Base-by-base conservation (phyloP, 139 green algal genomes). In the Astrephomene gubernaculifera region DNA sequence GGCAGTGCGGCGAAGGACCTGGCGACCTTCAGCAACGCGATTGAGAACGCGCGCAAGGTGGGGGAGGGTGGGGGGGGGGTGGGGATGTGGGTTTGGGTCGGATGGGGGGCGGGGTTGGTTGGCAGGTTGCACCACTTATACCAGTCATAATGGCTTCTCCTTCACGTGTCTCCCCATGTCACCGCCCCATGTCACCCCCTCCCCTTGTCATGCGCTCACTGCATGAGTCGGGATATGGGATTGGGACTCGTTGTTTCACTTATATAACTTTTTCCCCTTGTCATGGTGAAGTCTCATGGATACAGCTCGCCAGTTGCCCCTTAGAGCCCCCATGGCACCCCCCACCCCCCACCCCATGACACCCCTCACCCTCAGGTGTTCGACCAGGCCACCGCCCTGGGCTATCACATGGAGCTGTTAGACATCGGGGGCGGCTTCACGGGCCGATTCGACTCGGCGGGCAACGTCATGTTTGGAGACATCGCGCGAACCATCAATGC, bases 1-100 rank as follows among this genome's bases (percentile, higher is more conserved):
- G 97, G 97, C 82, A 94, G 83, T 53, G 96, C 92, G 33, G 92
- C 90, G 44, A 94, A 92, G 57, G 94, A 98, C 90, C 89, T 95
- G 12, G 75, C 69, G 27, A 92, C 96, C 25, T 98, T 96, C 81
- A 73, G 68, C 0, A 86, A 87, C 29, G 97, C 94, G 10, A 97
- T 98, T 71, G 79, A 79, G 27, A 91, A 82, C 25, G 87, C 87
- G 22, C 61, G 81, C 65, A 84, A 71, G 81, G 78, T 84, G 61
- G 53, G 33, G 2, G 35, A 24, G 68, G 9, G 22, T 3, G 39
- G 39, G 3, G 7, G 35, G 65, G 31, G 38, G 22, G 61, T 17
- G 35, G 6, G 65, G 8, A 7, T 49, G 35, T 14, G 27, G 9
- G 61, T 29, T 65, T 65, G 57, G 57, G 57, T 14, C n/a, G n/a